These are phyloP conservation scores for Claviceps arundinis DNA, from an alignment of 2,329 filamentous ascomycete species.

Conservation along the genomic window DNA sequence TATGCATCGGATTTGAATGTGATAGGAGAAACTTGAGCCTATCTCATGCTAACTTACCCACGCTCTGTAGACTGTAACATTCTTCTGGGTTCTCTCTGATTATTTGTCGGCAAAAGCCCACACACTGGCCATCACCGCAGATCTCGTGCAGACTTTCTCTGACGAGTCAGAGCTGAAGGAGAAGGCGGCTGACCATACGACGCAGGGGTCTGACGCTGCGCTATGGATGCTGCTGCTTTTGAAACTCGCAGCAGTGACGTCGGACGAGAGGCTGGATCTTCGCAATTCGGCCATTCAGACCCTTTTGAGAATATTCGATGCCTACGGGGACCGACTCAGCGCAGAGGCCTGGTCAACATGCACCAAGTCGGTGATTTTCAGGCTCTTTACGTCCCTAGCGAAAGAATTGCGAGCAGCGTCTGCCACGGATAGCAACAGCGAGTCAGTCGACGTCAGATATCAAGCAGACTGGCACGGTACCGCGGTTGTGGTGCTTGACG, in stretches of 20 bases:
- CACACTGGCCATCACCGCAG: constrained; percentile 43
- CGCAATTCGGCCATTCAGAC: constrained; percentile 86
- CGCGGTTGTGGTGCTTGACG: constrained; percentile 58
- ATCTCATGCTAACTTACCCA: not conserved
- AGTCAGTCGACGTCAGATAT: constrained; percentile 26
- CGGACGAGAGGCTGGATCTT: constrained; percentile 59
- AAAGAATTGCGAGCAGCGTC: constrained; percentile 28
- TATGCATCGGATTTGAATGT: not conserved
- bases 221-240: constrained; percentile 69
- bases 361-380: constrained; percentile 68
- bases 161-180: constrained; percentile 38
- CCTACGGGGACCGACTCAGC: constrained; percentile 68
- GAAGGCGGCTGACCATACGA: constrained; percentile 45
- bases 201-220: constrained; percentile 52
- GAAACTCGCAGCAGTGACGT: constrained; percentile 56
- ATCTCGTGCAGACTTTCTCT: constrained; percentile 35
- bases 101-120: constrained; percentile 54
- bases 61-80: constrained; percentile 62
- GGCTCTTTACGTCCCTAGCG: constrained; percentile 59
- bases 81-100: constrained; percentile 92
- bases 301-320: constrained; percentile 79
- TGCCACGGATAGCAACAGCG: constrained; percentile 22
- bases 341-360: constrained; percentile 74
- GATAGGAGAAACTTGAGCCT: not conserved
- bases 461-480: constrained; percentile 58